Evolutionary conservation across 495 filamentous ascomycete species (phyloP), one percentile per base, ranked within the genome.

Genomic region (Aspergillus conjunctus): DNA sequence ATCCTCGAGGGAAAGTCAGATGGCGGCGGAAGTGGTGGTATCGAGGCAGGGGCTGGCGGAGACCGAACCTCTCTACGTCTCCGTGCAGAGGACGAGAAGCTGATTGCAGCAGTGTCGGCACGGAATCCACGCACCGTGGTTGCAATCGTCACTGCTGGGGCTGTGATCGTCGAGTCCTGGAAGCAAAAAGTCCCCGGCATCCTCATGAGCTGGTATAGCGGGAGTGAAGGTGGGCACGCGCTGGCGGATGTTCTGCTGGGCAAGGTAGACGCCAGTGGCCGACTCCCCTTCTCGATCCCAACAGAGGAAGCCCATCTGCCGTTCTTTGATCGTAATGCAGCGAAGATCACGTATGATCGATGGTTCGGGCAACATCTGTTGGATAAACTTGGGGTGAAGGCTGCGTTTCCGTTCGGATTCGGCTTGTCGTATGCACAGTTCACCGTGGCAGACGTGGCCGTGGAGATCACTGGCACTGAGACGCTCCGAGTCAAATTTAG

Each of bases 391-490:
- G 63, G 54, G 0, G 58, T 63, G 37, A 9, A 41, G 20, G 53
- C 66, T 10, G 58, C 63, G 5, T 62, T 61, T 51, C 60, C 59
- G n/a, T 63, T 92, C 61, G 90, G 90, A 5, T 89, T 83, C 70
- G 90, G 90, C 18, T 71, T 92, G 34, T 85, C 80, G 53, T 92
- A 91, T 73, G 89, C 90, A 1, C 89, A 78, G 11, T 92, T 87
- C 70, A 64, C 39, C 3, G 21, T 63, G 1, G 37, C 55, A 4
- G 39, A 51, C 41, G 18, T 55, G n/a, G 45, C 18, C 4, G n/a
- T n/a, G n/a, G n/a, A n/a, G n/a, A n/a, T n/a, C n/a, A n/a, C n/a
- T n/a, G n/a, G n/a, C n/a, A n/a, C n/a, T n/a, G n/a, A n/a, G n/a
- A n/a, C n/a, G n/a, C n/a, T n/a, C n/a, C n/a, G 49, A 41, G 37